These are phyloP conservation scores for Phaffomyces opuntiae DNA, from an alignment of 805 yeast species.

Conservation along the genomic window DNA sequence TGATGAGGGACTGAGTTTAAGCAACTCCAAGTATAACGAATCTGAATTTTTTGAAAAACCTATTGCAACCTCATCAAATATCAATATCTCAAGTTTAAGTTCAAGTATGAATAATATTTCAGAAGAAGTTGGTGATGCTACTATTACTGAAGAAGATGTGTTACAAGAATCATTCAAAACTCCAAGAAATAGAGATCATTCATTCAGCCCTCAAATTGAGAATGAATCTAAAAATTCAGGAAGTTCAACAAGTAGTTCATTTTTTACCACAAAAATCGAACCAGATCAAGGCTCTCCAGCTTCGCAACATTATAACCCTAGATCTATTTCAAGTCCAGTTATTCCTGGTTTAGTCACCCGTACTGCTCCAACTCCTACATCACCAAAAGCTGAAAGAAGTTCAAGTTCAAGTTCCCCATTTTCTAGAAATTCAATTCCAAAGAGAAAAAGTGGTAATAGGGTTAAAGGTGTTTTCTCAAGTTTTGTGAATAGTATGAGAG, in stretches of 20 bases:
- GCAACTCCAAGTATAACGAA: constrained; percentile 3
- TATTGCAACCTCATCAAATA: constrained; percentile 23
- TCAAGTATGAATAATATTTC: constrained; percentile 15
- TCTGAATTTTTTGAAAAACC: constrained; percentile 19
- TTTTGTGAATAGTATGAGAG: constrained; percentile 34
- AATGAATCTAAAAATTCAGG: constrained; percentile 4
- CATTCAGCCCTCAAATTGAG: constrained; percentile 8
- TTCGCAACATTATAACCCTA: neutral
- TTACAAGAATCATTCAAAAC: neutral
- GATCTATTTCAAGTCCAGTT: constrained; percentile 5
- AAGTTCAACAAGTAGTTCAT: constrained; percentile 5
- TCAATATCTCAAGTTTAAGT: constrained; percentile 19
- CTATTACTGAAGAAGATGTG: constrained; percentile 17
- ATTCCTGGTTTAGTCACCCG: neutral
- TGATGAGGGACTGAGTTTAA: constrained; percentile 9
- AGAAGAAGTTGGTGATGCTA: constrained; percentile 20
- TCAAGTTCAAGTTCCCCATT: constrained; percentile 22
- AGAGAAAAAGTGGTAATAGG: constrained; percentile 40
- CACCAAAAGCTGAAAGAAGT: constrained; percentile 12
- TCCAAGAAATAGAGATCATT: constrained; percentile 7
- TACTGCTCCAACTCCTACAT: neutral
- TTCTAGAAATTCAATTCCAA: constrained; percentile 11
- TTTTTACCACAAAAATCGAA: constrained; percentile 3
- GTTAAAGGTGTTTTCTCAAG: constrained; percentile 54
- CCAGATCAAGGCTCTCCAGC: neutral